A percentile compares a stretch with the other conserved stretches of the same genome.
Evolutionary conservation across 192 early-diverging fungal species (phyloP).

Genomic region (Chytriomyces hyalinus): DNA sequence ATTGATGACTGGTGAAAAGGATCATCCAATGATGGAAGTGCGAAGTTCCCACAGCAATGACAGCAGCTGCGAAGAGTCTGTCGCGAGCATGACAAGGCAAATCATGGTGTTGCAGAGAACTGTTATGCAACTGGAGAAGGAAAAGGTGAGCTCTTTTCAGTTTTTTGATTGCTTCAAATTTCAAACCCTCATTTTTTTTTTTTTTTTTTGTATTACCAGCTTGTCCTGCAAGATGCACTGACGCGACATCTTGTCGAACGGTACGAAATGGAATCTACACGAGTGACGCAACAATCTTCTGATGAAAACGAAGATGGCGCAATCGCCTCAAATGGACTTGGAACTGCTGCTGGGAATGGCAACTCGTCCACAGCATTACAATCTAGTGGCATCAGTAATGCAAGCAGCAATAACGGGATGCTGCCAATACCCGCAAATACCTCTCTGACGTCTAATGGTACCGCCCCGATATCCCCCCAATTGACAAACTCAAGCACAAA

Average conservation of each 20-base stretch:
- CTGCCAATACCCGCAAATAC: too few species aligned
- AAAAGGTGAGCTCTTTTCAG: conserved; percentile 11
- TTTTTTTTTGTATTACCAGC: background rate
- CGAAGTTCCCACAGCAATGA: background rate
- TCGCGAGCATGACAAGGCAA: conserved; percentile 15
- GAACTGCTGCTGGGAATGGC: too few species aligned
- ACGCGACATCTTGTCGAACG: conserved; percentile 18
- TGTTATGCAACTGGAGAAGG: conserved; percentile 26
- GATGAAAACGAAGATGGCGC: background rate
- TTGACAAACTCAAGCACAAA: too few species aligned
- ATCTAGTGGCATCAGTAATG: too few species aligned
- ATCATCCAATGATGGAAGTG: background rate
- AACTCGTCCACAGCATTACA: too few species aligned
- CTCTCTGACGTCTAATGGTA: too few species aligned
- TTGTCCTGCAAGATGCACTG: conserved; percentile 25
- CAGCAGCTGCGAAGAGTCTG: background rate
- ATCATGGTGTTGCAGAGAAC: conserved; percentile 18
- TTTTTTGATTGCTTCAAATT: background rate
- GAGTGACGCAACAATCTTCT: background rate
- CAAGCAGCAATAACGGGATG: too few species aligned
- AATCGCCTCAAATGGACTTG: too few species aligned
- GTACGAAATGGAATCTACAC: conserved; percentile 9
- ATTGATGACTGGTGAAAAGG: background rate
- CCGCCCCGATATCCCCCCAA: too few species aligned
- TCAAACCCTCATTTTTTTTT: background rate